phyloP scores from a whole-genome alignment of 2,329 filamentous ascomycete species.

The Acephala macrosclerotiorum region DNA sequence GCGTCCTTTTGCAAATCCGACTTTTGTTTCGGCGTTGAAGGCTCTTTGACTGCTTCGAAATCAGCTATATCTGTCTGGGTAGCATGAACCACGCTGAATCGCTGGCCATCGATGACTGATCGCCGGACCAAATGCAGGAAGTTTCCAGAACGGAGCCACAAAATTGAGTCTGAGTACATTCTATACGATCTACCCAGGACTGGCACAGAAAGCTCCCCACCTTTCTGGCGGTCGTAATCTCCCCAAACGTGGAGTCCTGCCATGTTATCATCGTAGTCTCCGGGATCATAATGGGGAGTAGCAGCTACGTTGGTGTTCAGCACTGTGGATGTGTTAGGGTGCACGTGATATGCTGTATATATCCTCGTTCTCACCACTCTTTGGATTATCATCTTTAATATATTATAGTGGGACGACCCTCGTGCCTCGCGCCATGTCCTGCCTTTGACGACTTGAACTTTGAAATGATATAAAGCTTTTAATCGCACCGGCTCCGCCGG shows the following conservation, averaged over 20 bases:
- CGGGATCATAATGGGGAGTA: not conserved
- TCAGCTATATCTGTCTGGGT: not conserved
- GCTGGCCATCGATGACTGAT: not conserved
- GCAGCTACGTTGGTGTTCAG: not conserved
- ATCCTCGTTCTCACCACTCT: too few relatives aligned
- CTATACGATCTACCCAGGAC: not conserved
- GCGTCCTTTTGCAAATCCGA: not conserved
- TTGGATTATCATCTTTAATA: too few relatives aligned
- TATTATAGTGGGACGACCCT: too few relatives aligned
- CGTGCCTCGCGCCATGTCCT: too few relatives aligned
- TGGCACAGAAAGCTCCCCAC: not conserved
- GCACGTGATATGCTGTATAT: too few relatives aligned
- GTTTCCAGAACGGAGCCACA: not conserved
- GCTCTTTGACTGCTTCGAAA: not conserved
- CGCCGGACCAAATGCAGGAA: not conserved
- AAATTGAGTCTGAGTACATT: not conserved
- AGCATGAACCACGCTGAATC: not conserved
- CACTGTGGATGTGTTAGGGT: too few relatives aligned
- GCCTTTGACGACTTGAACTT: too few relatives aligned
- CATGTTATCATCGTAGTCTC: not conserved
- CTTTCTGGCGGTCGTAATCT: not conserved
- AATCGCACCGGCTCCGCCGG: too few relatives aligned
- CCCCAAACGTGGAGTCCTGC: not conserved
- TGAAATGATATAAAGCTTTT: too few relatives aligned
- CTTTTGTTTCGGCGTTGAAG: not conserved